Base-by-base conservation (phyloP, 2,329 filamentous ascomycete genomes). In the Neoascochyta sp. region DNA sequence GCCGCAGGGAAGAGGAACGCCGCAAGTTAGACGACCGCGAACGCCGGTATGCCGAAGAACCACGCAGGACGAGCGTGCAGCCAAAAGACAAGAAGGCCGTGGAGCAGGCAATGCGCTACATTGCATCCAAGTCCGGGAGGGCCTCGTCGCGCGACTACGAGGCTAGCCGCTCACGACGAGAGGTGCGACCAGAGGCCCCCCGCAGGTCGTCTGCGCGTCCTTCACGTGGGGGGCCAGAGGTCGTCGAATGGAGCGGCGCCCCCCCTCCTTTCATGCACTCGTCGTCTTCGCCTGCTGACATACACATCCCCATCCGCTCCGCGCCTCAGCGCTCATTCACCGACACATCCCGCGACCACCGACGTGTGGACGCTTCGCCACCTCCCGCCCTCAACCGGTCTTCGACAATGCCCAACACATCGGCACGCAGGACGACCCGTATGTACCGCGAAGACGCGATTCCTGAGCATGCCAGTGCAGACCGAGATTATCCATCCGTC, bases 371-470 rank as follows among this genome's bases (percentile, higher is more conserved):
- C 6, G 48, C 50, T 10, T 55, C 58, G 27, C 59, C 57, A 30
- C 56, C 55, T 4, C 57, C 63, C 14, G 35, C 34, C 19, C 51
- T 69, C 24, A 59, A 50, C 27, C 66, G 68, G 35, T 56, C 66
- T 16, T 58, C 69, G 27, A 70, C 65, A 1, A 68, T 67, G 67
- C 67, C 60, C 3, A 28, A 32, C 36, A 15, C 57, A 45, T 34
- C 45, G 7, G 43, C 52, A n/a, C 49, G 54, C 29, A 47, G 53
- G 31, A 55, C 58, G 28, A 44, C 53, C 7, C 29, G 45, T 10
- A 36, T 36, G 17, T 35, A 28, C 8, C 60, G 60, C 26, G 52
- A 52, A 23, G 42, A 55, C 28, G 50, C 39, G 44, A 55, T 32
- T 39, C 49, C 29, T 24, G 49, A 32, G 33, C 55, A 44, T 12